A percentile compares a stretch with the other conserved stretches of the same genome.
These are phyloP conservation scores for Starmerella stellata DNA, from an alignment of 805 yeast species.

Conservation along the genomic window DNA sequence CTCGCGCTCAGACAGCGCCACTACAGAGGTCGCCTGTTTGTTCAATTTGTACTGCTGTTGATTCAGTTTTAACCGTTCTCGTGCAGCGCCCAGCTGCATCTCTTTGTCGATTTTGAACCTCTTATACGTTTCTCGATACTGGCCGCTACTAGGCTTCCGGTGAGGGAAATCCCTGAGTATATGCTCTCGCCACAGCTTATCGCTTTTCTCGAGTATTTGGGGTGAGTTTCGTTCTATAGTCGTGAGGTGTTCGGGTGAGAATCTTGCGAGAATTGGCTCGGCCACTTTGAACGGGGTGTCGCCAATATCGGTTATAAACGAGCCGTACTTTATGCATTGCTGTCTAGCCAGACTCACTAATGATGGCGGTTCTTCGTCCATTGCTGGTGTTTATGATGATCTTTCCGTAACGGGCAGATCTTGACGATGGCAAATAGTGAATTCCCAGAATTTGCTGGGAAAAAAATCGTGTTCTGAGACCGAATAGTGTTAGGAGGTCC, in stretches of 20 bases:
- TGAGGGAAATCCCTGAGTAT: conserved; percentile 22
- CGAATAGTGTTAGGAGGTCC: no score
- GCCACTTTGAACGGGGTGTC: conserved; percentile 24
- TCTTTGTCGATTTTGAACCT: conserved; percentile 25
- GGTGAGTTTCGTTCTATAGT: conserved; percentile 20
- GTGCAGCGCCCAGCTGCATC: conserved; percentile 30
- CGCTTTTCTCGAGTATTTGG: conserved; percentile 19
- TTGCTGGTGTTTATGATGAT: no score
- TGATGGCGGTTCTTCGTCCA: conserved; percentile 11
- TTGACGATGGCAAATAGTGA: no score
- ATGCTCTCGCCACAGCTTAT: conserved; percentile 22
- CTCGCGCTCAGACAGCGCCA: conserved; percentile 11
- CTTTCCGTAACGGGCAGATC: no score
- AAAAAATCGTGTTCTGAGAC: no score
- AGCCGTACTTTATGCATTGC: conserved; percentile 12
- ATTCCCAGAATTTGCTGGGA: no score
- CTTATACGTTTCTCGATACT: conserved; percentile 19
- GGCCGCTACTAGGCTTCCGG: conserved; percentile 18
- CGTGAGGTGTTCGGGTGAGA: conserved; percentile 23
- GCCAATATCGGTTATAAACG: conserved; percentile 24
- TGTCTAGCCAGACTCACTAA: conserved; percentile 13
- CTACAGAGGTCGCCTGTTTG: conserved; percentile 17
- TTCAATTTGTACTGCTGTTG: conserved; percentile 18
- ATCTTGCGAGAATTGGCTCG: conserved; percentile 22
- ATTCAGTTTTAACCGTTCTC: conserved; percentile 22